Conservation (phyloP, 768 basidiomycete genomes). For the Phaeotremella skinneri region DNA sequence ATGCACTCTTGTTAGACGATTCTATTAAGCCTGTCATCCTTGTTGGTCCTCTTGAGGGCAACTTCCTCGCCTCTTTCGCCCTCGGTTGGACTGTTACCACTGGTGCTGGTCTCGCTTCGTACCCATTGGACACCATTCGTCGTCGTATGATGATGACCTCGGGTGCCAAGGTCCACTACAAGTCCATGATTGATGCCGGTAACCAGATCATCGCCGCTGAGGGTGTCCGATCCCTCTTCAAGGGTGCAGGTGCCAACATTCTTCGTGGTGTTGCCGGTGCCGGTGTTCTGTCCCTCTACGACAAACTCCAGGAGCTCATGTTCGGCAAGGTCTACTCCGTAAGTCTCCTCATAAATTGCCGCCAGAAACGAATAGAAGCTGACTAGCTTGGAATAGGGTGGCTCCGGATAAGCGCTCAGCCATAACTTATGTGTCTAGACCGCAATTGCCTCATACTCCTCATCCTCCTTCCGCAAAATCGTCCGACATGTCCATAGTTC, state of each 20-base stretch:
- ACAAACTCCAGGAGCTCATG: conserved; percentile 89
- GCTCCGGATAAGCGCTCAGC: conserved; percentile 46
- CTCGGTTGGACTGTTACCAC: conserved; percentile 99
- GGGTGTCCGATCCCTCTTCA: conserved; percentile 93
- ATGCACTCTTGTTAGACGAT: conserved; percentile 28
- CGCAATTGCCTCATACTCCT: conserved; percentile 6
- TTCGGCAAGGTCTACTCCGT: conserved; percentile 99
- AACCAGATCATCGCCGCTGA: conserved; percentile 94
- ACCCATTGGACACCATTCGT: conserved; percentile 60
- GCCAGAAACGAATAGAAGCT: conserved; percentile 9
- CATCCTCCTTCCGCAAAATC: conserved; percentile 5
- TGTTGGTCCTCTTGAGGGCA: conserved; percentile 89
- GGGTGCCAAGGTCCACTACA: conserved; percentile 92
- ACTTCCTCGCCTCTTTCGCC: conserved; percentile 92
- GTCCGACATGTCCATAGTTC: conserved; percentile 1
- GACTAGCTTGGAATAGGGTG: conserved; percentile 31
- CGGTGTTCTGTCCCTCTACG: conserved; percentile 97
- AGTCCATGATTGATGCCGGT: conserved; percentile 97
- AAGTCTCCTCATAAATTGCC: conserved; percentile 63
- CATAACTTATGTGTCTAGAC: conserved; percentile 9
- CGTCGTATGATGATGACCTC: conserved; percentile 99
- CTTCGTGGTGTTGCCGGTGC: conserved; percentile 99
- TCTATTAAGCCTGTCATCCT: conserved; percentile 83
- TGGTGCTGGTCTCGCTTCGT: conserved; percentile 96
- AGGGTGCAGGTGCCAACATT: conserved; percentile 91